These are phyloP conservation scores for Triangularia setosa DNA, from an alignment of 2,329 filamentous ascomycete species.

Conservation along the genomic window DNA sequence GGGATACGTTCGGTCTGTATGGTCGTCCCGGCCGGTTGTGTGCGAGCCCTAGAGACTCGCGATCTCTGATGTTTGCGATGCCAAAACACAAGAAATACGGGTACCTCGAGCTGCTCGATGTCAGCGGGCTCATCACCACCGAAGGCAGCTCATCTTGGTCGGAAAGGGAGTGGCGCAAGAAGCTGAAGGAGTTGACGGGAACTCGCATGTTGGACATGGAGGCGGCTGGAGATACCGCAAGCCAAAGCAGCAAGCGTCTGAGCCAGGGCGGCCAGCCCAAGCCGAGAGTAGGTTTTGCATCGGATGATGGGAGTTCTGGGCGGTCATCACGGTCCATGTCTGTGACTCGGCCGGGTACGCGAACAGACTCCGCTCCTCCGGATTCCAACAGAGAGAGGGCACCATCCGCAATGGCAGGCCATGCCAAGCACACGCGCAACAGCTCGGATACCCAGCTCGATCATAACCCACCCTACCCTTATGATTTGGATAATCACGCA, in stretches of 20 bases:
- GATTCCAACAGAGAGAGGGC: constrained; percentile 36
- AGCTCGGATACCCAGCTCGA: constrained; percentile 43
- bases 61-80: constrained; percentile 98
- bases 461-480: constrained; percentile 26
- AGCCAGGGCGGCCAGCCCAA: constrained; percentile 47
- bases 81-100: constrained; percentile 83
- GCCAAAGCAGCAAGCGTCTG: constrained; percentile 54
- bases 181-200: constrained; percentile 82
- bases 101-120: constrained; percentile 85
- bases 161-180: constrained; percentile 84
- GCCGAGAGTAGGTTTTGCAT: constrained; percentile 53
- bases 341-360: constrained; percentile 38
- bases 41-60: constrained; percentile 78
- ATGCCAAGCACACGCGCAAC: constrained; percentile 42
- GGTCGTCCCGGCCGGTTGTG: constrained; percentile 83
- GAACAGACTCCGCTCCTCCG: constrained; percentile 51
- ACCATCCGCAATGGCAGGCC: constrained; percentile 33
- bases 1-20: constrained; percentile 88
- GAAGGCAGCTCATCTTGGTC: constrained; percentile 74
- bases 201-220: constrained; percentile 67
- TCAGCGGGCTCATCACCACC: constrained; percentile 72
- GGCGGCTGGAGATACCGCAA: constrained; percentile 53
- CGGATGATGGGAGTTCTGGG: constrained; percentile 47
- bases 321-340: constrained; percentile 52
- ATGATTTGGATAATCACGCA: constrained; percentile 13